A percentile compares a stretch with the other conserved stretches of the same genome.
phyloP scores from a whole-genome alignment of 2,329 filamentous ascomycete species.

The Fonsecaea nubica region DNA sequence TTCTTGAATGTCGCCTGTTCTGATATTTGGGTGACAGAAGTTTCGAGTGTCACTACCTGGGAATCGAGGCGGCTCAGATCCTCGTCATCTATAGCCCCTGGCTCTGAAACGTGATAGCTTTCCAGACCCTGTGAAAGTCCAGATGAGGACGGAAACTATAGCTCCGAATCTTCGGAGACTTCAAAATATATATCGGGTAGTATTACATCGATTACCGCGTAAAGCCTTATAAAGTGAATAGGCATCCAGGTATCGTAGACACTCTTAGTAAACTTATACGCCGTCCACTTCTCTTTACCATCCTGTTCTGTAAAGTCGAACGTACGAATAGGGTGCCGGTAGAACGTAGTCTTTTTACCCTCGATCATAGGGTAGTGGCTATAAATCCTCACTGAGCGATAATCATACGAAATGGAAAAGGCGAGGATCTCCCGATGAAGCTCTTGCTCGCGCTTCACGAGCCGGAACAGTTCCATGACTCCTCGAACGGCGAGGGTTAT shows the following conservation, averaged over 20 bases:
- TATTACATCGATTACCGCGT: background rate
- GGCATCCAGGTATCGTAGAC: background rate
- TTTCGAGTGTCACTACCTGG: conserved; percentile 20
- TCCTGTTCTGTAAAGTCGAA: conserved; percentile 47
- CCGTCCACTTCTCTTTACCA: conserved; percentile 48
- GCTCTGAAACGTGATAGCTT: conserved; percentile 17
- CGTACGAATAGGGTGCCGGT: conserved; percentile 47
- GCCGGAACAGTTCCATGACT: conserved; percentile 50
- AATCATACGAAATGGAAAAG: conserved; percentile 35
- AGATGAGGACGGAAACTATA: conserved; percentile 10
- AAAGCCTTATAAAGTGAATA: too few species aligned
- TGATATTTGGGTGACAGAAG: conserved; percentile 20
- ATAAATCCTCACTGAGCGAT: conserved; percentile 47
- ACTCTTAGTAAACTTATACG: conserved; percentile 48
- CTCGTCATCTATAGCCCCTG: conserved; percentile 15
- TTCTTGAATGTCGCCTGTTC: conserved; percentile 22
- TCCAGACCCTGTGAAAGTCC: conserved; percentile 22
- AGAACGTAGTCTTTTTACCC: conserved; percentile 45
- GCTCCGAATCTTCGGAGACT: conserved; percentile 18
- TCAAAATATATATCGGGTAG: conserved; percentile 23
- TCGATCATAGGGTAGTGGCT: conserved; percentile 51
- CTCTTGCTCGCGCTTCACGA: conserved; percentile 40
- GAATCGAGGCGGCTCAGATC: conserved; percentile 14
- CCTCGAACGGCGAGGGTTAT: conserved; percentile 47
- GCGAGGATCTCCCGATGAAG: conserved; percentile 34